Evolutionary conservation across 257 asterid species (phyloP), one percentile per base, ranked within the genome.

Genomic region (Vinca minor): DNA sequence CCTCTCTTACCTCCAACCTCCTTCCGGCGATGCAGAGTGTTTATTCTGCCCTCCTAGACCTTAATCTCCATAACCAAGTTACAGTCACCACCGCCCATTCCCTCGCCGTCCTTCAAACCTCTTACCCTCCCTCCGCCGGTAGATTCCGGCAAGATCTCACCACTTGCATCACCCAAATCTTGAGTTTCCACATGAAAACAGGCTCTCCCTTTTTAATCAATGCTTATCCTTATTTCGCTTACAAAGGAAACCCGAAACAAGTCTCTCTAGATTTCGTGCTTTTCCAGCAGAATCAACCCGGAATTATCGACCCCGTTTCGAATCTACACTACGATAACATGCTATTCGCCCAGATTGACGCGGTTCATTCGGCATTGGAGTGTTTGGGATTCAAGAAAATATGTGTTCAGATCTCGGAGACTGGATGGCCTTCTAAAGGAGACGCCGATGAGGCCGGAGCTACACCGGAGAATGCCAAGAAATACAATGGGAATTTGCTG

Each of bases 351-450:
- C 97, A 90, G 70, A 79, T 87, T 45, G 97, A 90, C 70, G 97
- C 96, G 3, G 88, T 91, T 5, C 78, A 87, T 45, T 71, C 87
- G 0, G 97, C 97, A 1, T 48, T 85, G 62, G 84, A 84, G 62
- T 71, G 74, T 60, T 56, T 90, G 7, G 96, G 96, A 29, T 90
- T 81, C 70, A 77, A 80, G 64, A 82, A 82, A 39, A 89, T 85
- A 25, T 71, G 86, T 32, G 65, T 90, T 20, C 95, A 90, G 87
- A 79, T 90, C 74, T 85, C 97, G 44, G 97, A 90, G 67, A 85
- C 97, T 0, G 97, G 97, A 4, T 90, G 97, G 97, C 96, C 97
- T 53, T 85, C 95, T 35, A 84, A 82, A 31, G 97, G 97, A 15
- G 97, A 90, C 74, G 62, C 74, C 15, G 87, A 87, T 53, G 97